Conservation (phyloP, 257 asterid species). For the Solanum arcanum region DNA sequence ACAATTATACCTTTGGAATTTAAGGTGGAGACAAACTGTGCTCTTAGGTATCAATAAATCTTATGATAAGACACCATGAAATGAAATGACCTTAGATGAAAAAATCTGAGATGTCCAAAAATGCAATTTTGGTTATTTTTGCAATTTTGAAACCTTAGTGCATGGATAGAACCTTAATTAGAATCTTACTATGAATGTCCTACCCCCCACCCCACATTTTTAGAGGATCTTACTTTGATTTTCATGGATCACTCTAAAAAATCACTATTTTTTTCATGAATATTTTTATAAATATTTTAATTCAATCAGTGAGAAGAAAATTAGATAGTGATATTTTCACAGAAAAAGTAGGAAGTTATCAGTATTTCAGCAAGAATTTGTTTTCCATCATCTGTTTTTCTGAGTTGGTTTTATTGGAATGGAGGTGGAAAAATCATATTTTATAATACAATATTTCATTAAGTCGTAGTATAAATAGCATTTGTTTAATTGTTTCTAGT, state of each 20-base stretch:
- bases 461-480: too few relatives aligned
- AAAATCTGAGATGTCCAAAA: not conserved
- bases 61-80: not conserved
- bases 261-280: too few relatives aligned
- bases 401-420: too few relatives aligned
- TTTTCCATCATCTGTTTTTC: accelerated
- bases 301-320: too few relatives aligned
- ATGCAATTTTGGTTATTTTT: not conserved
- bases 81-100: not conserved
- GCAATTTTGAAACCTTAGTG: not conserved
- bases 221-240: not conserved
- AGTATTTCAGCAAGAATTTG: too few relatives aligned
- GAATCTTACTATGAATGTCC: not conserved
- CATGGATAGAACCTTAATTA: not conserved
- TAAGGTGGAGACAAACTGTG: not conserved
- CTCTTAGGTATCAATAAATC: not conserved
- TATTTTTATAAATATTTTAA: too few relatives aligned
- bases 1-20: not conserved
- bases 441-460: too few relatives aligned
- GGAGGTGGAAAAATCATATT: not conserved
- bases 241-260: not conserved
- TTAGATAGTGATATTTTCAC: too few relatives aligned
- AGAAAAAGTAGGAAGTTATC: not conserved
- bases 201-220: not conserved
- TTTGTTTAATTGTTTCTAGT: too few relatives aligned